These are phyloP conservation scores for Arthrinium phaeospermum DNA, from an alignment of 2,329 filamentous ascomycete genomes.

Conservation along the genomic window DNA sequence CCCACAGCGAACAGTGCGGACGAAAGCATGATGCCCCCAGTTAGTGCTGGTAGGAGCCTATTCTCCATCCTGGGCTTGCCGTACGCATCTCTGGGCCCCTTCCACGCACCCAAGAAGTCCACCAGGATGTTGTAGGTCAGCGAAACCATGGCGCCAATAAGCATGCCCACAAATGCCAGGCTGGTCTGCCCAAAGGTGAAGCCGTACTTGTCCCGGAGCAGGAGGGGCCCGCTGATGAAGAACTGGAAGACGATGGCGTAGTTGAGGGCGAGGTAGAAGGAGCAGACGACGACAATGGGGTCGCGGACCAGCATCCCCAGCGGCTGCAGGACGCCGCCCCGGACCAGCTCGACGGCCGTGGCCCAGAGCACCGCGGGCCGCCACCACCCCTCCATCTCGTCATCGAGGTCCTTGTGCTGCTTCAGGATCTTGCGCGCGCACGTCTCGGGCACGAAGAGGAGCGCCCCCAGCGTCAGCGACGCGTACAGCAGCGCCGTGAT, in stretches of 20 bases:
- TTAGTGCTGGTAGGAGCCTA: not conserved
- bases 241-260: constrained; percentile 32
- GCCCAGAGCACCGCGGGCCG: constrained; percentile 7
- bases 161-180: constrained; percentile 20
- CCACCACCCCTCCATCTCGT: not conserved
- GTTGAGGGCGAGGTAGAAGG: constrained; percentile 34
- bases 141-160: not conserved
- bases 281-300: constrained; percentile 39
- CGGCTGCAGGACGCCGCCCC: constrained; percentile 27
- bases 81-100: not conserved
- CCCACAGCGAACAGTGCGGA: constrained; percentile 43
- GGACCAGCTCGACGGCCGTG: constrained; percentile 8
- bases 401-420: constrained; percentile 25
- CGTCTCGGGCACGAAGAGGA: constrained; percentile 24
- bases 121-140: constrained; percentile 2
- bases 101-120: not conserved
- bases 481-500: constrained; percentile 21
- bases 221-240: constrained; percentile 23
- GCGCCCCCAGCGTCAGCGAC: constrained; percentile 6
- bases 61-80: not conserved
- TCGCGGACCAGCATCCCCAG: constrained; percentile 37
- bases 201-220: constrained; percentile 20
- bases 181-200: constrained; percentile 11
- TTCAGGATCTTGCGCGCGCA: constrained; percentile 22
- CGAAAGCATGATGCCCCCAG: constrained; percentile 23